Conservation (phyloP, 225 moss, liverwort and hornwort genomes). For the Marchantia polymorpha region DNA sequence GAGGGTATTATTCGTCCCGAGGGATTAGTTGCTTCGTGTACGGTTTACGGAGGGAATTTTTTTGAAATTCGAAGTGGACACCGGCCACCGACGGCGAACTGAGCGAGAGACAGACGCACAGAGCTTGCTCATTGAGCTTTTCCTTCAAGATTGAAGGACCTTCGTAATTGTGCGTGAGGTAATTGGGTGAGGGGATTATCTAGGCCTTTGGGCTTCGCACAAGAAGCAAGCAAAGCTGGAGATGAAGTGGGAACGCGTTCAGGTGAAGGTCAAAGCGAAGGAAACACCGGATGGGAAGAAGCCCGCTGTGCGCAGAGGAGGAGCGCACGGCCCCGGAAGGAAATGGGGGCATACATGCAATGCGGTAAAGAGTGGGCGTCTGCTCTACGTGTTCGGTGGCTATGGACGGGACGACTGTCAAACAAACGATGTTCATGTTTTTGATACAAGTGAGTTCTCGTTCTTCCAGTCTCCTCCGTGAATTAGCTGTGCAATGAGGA, state of each 20-base stretch:
- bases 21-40: slow-evolving; percentile 17
- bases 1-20: slow-evolving; percentile 15
- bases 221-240: slow-evolving; percentile 14
- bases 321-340: slow-evolving; percentile 82
- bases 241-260: slow-evolving; percentile 99
- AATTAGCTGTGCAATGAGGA: too few relatives aligned
- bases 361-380: slow-evolving; percentile 91
- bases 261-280: slow-evolving; percentile 80
- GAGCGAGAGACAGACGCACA: not conserved
- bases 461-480: not conserved
- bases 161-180: slow-evolving; percentile 6
- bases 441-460: slow-evolving; percentile 67
- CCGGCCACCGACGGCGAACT: not conserved
- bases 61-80: slow-evolving; percentile 9
- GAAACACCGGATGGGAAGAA: slow-evolving; percentile 74
- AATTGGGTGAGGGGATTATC: slow-evolving; percentile 3
- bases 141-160: not conserved
- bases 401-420: slow-evolving; percentile 98
- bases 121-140: not conserved
- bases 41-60: slow-evolving; percentile 8
- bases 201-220: not conserved
- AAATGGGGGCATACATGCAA: slow-evolving; percentile 99
- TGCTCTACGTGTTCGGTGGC: slow-evolving; percentile 89
- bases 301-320: slow-evolving; percentile 81
- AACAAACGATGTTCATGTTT: slow-evolving; percentile 91